These are phyloP conservation scores for Blastobotrys capitulatus DNA, from an alignment of 1,139 yeast genomes.

Conservation along the genomic window DNA sequence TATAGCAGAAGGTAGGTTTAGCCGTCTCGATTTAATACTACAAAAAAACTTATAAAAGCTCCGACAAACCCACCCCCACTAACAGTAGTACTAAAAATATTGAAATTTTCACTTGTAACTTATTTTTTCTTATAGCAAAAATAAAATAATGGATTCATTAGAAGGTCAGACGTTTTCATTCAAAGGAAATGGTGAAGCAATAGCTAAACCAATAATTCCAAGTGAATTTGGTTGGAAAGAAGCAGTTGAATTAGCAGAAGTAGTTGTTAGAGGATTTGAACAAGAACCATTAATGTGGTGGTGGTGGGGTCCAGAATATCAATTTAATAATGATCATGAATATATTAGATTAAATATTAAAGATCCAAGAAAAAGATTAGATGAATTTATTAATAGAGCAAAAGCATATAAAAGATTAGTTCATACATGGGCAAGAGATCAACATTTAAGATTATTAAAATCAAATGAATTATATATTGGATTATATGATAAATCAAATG, in stretches of 20 bases:
- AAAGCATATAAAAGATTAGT: neutral
- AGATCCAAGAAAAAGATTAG: conserved; percentile 5
- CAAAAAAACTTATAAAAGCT: no score
- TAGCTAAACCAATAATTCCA: conserved; percentile 2
- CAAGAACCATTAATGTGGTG: conserved; percentile 9
- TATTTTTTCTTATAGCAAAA: no score
- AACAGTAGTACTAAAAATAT: no score
- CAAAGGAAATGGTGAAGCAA: neutral
- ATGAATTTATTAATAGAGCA: neutral
- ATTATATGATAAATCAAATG: neutral
- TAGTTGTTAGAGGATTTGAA: conserved; percentile 1
- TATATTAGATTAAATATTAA: conserved; percentile 2
- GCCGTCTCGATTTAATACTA: no score
- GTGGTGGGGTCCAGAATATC: conserved; percentile 8
- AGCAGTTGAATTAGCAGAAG: conserved; percentile 6
- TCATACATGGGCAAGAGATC: conserved; percentile 6
- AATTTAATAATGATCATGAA: conserved; percentile 11
- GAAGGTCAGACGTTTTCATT: no score
- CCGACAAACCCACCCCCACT: no score
- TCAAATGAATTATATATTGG: neutral
- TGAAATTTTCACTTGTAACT: no score
- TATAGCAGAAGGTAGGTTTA: no score
- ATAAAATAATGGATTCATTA: no score
- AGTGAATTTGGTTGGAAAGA: neutral
- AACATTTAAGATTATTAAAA: neutral